These are phyloP conservation scores for Fusarium sp. DNA, from an alignment of 2,329 filamentous ascomycete species.

Conservation along the genomic window DNA sequence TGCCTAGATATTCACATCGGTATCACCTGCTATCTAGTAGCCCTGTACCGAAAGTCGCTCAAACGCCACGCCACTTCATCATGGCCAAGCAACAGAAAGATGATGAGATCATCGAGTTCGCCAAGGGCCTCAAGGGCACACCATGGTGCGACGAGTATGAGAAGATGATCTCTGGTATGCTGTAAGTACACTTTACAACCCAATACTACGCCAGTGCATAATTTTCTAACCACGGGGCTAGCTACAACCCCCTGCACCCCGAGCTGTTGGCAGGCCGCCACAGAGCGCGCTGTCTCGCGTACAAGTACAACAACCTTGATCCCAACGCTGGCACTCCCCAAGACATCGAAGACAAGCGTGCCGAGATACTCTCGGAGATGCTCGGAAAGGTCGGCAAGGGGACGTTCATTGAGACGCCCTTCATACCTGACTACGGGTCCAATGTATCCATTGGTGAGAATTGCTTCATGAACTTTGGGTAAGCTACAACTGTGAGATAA, in stretches of 20 bases:
- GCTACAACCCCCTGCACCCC: conserved; percentile 33
- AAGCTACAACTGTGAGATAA: not conserved
- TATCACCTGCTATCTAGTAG: too few species aligned
- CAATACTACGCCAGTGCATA: accelerated
- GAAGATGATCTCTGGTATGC: conserved; percentile 43
- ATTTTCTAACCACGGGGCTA: not conserved
- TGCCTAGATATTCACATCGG: accelerated
- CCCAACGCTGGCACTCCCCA: conserved; percentile 27
- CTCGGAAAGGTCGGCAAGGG: conserved; percentile 45
- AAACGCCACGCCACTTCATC: not conserved
- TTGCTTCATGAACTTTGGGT: conserved; percentile 68
- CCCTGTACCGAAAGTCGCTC: accelerated
- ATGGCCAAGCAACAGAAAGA: conserved; percentile 37
- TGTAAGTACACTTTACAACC: conserved; percentile 5
- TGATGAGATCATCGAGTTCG: conserved; percentile 34
- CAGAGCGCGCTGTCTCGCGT: conserved; percentile 26
- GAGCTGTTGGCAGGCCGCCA: conserved; percentile 35
- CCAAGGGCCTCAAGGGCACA: conserved; percentile 24
- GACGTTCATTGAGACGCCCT: conserved; percentile 67
- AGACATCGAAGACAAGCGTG: conserved; percentile 3
- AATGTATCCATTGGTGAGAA: conserved; percentile 69
- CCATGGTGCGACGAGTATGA: conserved; percentile 42
- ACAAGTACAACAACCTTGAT: conserved; percentile 40
- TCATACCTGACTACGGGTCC: conserved; percentile 72
- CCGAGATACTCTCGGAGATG: conserved; percentile 22